phyloP scores from a whole-genome alignment of 345 rosid species.

The Rubroshorea leprosula region DNA sequence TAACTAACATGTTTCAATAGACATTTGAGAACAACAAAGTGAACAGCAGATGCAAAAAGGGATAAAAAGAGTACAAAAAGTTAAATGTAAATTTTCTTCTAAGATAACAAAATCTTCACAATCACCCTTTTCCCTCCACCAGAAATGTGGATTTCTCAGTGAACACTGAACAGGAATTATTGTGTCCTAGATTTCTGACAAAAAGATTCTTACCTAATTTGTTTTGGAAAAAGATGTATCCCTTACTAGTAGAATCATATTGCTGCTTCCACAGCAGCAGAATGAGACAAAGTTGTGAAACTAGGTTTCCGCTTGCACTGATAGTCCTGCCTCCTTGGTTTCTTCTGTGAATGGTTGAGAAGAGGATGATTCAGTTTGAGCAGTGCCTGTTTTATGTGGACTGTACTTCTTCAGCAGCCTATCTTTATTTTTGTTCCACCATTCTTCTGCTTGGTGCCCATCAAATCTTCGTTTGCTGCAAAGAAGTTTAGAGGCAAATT shows the following conservation, averaged over 20 bases:
- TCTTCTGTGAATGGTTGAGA: constrained; percentile 14
- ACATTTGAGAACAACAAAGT: too few species aligned
- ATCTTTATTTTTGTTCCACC: constrained; percentile 89
- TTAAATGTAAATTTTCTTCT: too few species aligned
- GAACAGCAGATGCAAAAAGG: too few species aligned
- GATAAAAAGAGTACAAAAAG: too few species aligned
- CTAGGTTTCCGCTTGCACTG: constrained; percentile 29
- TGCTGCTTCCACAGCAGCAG: constrained; percentile 1
- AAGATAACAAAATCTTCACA: too few species aligned
- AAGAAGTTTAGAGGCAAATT: constrained; percentile 9
- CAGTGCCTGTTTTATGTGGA: constrained; percentile 23
- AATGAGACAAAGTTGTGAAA: constrained; percentile 5
- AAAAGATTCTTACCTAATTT: too few species aligned
- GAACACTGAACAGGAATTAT: too few species aligned
- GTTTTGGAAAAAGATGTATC: background rate
- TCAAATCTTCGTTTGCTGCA: constrained; percentile 71
- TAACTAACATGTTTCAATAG: too few species aligned
- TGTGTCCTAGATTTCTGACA: too few species aligned
- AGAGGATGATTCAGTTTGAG: constrained; percentile 24
- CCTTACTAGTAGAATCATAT: background rate
- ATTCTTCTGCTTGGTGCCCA: constrained; percentile 76
- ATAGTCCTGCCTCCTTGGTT: constrained; percentile 20
- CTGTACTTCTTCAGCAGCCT: constrained; percentile 61
- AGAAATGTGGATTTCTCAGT: too few species aligned
- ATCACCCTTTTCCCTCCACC: too few species aligned